These are phyloP conservation scores for Geotrichum klebahnii DNA, from an alignment of 1,139 yeast species.

Conservation along the genomic window DNA sequence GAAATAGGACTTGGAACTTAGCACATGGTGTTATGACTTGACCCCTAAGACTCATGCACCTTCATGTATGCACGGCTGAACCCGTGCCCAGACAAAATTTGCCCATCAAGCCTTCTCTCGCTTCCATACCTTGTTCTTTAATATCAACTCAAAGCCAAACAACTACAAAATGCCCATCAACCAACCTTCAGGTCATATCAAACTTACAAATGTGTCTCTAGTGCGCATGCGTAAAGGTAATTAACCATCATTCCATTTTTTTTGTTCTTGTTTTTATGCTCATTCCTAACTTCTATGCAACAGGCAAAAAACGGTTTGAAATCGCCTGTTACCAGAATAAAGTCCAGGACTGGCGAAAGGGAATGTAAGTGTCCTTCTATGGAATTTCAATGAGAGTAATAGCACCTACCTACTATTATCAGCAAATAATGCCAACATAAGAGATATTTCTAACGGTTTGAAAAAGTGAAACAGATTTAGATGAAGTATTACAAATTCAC, in stretches of 20 bases:
- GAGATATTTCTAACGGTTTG: no score
- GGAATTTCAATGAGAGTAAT: background rate
- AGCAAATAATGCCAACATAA: background rate
- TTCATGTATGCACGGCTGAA: background rate
- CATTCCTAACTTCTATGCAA: background rate
- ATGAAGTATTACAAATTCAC: constrained; percentile 94
- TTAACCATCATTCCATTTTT: background rate
- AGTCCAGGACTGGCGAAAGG: constrained; percentile 90
- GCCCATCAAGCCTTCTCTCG: constrained; percentile 2
- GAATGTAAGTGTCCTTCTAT: constrained; percentile 44
- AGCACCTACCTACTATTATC: background rate
- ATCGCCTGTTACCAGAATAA: constrained; percentile 95
- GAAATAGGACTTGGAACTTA: no score
- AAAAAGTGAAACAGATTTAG: constrained; percentile 82
- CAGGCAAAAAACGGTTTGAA: constrained; percentile 74
- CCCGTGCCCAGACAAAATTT: background rate
- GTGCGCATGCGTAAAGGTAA: constrained; percentile 81
- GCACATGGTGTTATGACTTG: background rate
- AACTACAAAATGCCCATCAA: constrained; percentile 45
- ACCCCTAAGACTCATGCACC: background rate
- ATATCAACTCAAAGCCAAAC: background rate
- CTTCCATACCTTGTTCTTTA: background rate
- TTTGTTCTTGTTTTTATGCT: constrained; percentile 8
- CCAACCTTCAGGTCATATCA: constrained; percentile 86
- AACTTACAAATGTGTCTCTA: constrained; percentile 86